Evolutionary conservation across 345 rosid genomes (phyloP).

Genomic region (Citrus medica): DNA sequence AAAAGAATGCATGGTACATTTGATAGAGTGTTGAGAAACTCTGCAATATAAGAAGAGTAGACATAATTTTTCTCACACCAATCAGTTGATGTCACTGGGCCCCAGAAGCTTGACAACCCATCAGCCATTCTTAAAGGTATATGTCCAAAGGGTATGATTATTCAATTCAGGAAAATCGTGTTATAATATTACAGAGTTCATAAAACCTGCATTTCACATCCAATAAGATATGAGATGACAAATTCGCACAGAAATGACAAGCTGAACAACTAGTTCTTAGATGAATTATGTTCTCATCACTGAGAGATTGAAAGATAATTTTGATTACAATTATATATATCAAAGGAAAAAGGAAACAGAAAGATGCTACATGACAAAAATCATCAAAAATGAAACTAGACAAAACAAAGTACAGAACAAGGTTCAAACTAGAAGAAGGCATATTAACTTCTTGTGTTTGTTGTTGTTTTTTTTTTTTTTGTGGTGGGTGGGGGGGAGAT

Average conservation of each 20-base stretch:
- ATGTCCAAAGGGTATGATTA: conserved; percentile 1
- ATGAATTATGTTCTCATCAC: not conserved
- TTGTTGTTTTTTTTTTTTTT: too few species aligned
- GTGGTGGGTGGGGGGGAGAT: too few species aligned
- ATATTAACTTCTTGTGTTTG: too few species aligned
- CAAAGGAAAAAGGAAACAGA: not conserved
- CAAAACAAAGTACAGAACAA: not conserved
- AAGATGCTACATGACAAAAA: not conserved
- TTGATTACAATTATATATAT: not conserved
- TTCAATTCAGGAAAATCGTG: conserved; percentile 13
- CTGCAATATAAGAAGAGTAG: conserved; percentile 80
- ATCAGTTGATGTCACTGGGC: conserved; percentile 86
- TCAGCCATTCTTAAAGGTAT: conserved; percentile 55
- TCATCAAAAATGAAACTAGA: not conserved
- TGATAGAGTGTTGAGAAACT: conserved; percentile 82
- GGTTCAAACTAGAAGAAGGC: too few species aligned
- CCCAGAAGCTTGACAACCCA: conserved; percentile 83
- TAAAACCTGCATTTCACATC: conserved; percentile 23
- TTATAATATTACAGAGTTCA: conserved; percentile 16
- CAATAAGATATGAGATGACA: conserved; percentile 8
- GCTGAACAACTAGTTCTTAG: not conserved
- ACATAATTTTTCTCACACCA: conserved; percentile 85
- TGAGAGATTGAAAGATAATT: not conserved
- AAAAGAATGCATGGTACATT: conserved; percentile 71
- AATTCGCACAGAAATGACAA: not conserved